phyloP scores from a whole-genome alignment of 2,329 filamentous ascomycete genomes.

The Cladosporium sp. region DNA sequence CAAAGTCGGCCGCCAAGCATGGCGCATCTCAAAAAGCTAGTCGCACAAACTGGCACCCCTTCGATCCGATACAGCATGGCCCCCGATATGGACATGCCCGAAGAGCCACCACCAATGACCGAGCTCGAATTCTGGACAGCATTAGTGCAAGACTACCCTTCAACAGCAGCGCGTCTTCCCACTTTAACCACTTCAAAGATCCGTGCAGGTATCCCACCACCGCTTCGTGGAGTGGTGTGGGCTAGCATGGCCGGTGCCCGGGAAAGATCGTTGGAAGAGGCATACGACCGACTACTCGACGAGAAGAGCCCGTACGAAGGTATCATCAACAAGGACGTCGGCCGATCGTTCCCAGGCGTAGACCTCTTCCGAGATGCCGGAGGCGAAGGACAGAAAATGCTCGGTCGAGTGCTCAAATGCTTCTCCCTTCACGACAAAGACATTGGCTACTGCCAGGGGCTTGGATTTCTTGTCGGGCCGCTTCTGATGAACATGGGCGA shows the following conservation, averaged over 20 bases:
- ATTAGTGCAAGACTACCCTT: constrained; percentile 88
- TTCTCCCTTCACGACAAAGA: constrained; percentile 96
- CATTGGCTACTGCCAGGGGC: constrained; percentile 96
- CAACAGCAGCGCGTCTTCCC: constrained; percentile 83
- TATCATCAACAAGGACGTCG: constrained; percentile 94
- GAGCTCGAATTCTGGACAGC: constrained; percentile 97
- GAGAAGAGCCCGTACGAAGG: constrained; percentile 94
- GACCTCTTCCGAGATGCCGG: constrained; percentile 97
- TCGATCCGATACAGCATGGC: constrained; percentile 57
- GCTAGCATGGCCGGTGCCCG: constrained; percentile 89
- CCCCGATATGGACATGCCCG: constrained; percentile 14
- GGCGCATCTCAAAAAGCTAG: constrained; percentile 81
- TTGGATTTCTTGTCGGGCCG: constrained; percentile 93
- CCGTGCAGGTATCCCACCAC: constrained; percentile 82
- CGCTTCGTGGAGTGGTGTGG: constrained; percentile 91
- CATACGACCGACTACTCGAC: constrained; percentile 76
- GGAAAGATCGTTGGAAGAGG: constrained; percentile 70
- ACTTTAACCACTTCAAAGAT: constrained; percentile 95
- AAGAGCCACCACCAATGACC: constrained; percentile 80
- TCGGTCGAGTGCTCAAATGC: constrained; percentile 87
- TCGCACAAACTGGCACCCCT: constrained; percentile 69
- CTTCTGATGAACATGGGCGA: constrained; percentile 99
- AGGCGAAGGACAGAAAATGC: constrained; percentile 93
- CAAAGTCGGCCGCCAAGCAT: constrained; percentile 82
- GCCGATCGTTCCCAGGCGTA: constrained; percentile 90